A percentile compares a stretch with the other conserved stretches of the same genome.
Conservation (phyloP, 2,329 filamentous ascomycete species). For the Microcera coccophila region DNA sequence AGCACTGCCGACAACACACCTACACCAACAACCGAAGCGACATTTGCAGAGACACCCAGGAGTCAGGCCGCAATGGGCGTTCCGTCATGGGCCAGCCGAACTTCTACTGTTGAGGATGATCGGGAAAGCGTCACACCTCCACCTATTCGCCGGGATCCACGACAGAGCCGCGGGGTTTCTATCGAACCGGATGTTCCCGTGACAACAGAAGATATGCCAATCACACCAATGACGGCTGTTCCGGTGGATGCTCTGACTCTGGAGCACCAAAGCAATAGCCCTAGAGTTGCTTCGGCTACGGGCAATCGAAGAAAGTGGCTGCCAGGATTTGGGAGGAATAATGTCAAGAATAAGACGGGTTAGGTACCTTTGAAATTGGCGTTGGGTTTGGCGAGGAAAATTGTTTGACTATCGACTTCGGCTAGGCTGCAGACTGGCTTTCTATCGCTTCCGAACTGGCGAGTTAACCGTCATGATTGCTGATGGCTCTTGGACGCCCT, state of each 20-base stretch:
- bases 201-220: constrained; percentile 15
- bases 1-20: constrained; percentile 15
- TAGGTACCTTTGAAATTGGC: constrained; percentile 12
- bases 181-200: constrained; percentile 13
- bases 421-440: no score
- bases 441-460: no score
- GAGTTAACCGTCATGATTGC: no score
- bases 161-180: constrained; percentile 29
- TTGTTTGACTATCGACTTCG: neutral
- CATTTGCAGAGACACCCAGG: constrained; percentile 10
- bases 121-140: constrained; percentile 51
- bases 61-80: constrained; percentile 33
- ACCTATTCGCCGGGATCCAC: constrained; percentile 49
- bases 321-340: constrained; percentile 29
- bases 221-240: constrained; percentile 15
- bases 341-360: constrained; percentile 25
- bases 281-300: constrained; percentile 17
- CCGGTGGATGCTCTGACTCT: constrained; percentile 9
- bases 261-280: constrained; percentile 16
- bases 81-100: constrained; percentile 39
- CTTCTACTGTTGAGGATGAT: constrained; percentile 38
- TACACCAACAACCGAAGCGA: constrained; percentile 5
- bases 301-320: constrained; percentile 37
- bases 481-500: no score
- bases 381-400: constrained; percentile 4